These are phyloP conservation scores for Aspergillus jensenii DNA, from an alignment of 2,329 filamentous ascomycete species.

Conservation along the genomic window DNA sequence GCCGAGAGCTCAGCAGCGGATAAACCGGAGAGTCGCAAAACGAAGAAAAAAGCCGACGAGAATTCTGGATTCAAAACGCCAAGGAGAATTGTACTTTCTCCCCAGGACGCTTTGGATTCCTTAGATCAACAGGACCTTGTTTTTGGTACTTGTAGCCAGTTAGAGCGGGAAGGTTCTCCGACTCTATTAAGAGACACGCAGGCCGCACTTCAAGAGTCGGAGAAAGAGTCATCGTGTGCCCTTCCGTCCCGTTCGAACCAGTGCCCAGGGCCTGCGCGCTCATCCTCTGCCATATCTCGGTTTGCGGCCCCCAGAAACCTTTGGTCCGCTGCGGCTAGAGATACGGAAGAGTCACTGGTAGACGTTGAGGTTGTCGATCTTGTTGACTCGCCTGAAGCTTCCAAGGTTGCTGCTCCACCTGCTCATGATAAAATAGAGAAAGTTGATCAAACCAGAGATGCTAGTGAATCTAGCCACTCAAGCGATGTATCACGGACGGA, in stretches of 20 bases:
- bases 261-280: neutral
- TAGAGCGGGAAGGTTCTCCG: conserved; percentile 71
- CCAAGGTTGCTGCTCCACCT: conserved; percentile 7
- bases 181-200: conserved; percentile 46
- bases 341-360: conserved; percentile 63
- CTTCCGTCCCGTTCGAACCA: neutral
- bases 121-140: conserved; percentile 72
- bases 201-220: conserved; percentile 32
- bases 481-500: neutral
- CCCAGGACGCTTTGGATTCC: conserved; percentile 64
- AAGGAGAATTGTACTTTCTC: conserved; percentile 65
- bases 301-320: conserved; percentile 47
- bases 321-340: conserved; percentile 71
- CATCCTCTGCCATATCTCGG: conserved; percentile 21
- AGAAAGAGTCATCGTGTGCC: conserved; percentile 19
- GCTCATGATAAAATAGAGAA: neutral
- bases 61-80: conserved; percentile 29
- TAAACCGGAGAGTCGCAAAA: conserved; percentile 4
- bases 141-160: conserved; percentile 83
- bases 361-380: conserved; percentile 64
- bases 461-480: neutral
- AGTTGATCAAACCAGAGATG: neutral
- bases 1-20: neutral
- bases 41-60: conserved; percentile 18
- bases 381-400: conserved; percentile 40